Conservation (phyloP, 257 asterid genomes). For the Cordia subcordata region DNA sequence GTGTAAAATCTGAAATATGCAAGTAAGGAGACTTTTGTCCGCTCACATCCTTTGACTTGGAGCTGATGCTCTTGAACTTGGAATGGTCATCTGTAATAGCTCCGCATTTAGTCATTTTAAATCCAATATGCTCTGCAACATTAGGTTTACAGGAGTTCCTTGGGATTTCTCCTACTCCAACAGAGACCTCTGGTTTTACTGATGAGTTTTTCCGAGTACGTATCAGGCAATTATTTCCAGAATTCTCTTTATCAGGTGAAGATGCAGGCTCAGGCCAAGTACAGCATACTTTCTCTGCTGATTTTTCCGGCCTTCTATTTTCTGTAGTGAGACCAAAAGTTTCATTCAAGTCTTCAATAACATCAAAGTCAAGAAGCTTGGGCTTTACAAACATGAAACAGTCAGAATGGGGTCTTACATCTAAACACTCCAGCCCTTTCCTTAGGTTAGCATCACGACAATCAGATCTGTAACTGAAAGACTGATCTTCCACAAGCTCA, state of each 20-base stretch:
- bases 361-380: conserved; percentile 39
- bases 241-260: conserved; percentile 20
- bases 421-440: conserved; percentile 28
- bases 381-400: conserved; percentile 36
- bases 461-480: too few species aligned
- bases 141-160: neutral
- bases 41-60: neutral
- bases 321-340: too few species aligned
- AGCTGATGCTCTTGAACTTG: neutral
- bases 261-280: too few species aligned
- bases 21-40: neutral
- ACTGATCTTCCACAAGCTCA: conserved; percentile 13
- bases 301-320: neutral
- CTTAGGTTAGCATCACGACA: conserved; percentile 12
- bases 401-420: conserved; percentile 27
- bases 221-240: conserved; percentile 11
- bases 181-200: too few species aligned
- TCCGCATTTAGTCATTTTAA: neutral
- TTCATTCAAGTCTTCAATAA: conserved; percentile 26
- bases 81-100: neutral
- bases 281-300: too few species aligned
- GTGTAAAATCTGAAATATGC: too few species aligned
- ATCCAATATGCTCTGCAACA: neutral
- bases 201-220: neutral
- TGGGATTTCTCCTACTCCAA: neutral